Conservation (phyloP, 23 red algal genomes). For the Gracilaria domingensis region DNA sequence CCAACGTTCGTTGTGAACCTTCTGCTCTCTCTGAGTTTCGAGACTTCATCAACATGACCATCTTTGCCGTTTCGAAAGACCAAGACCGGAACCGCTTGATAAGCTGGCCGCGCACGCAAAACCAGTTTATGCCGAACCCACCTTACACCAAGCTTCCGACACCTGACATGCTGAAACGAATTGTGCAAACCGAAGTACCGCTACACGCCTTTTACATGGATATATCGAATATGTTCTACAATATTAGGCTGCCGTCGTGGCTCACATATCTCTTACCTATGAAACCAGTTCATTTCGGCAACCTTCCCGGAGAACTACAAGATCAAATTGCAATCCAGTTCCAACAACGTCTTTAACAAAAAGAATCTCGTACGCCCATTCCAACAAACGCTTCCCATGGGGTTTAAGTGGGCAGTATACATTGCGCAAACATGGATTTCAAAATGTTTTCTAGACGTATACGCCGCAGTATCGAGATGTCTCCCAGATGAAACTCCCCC, state of each 20-base stretch:
- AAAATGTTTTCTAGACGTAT: background rate
- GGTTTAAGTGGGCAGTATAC: constrained; percentile 43
- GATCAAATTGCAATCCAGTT: background rate
- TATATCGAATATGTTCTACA: constrained; percentile 42
- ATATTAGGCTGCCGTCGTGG: background rate
- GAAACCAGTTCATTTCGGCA: background rate
- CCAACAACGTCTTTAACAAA: background rate
- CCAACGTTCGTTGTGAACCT: background rate
- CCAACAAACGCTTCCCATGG: constrained; percentile 32
- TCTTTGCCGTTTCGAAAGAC: constrained; percentile 17
- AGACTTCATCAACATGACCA: constrained; percentile 7
- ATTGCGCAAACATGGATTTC: constrained; percentile 6
- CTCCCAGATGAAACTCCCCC: background rate
- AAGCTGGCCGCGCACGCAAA: constrained; percentile 18
- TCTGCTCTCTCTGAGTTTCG: background rate
- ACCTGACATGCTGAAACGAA: background rate
- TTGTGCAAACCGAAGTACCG: background rate
- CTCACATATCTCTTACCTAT: constrained; percentile 8
- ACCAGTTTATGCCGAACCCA: constrained; percentile 17
- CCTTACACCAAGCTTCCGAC: constrained; percentile 3
- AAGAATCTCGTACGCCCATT: constrained; percentile 1
- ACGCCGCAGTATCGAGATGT: background rate
- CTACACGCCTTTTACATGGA: constrained; percentile 23
- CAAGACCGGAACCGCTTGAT: background rate
- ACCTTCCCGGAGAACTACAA: constrained; percentile 23